Evolutionary conservation across 805 yeast genomes (phyloP).

Genomic region (Lipomyces japonicus): DNA sequence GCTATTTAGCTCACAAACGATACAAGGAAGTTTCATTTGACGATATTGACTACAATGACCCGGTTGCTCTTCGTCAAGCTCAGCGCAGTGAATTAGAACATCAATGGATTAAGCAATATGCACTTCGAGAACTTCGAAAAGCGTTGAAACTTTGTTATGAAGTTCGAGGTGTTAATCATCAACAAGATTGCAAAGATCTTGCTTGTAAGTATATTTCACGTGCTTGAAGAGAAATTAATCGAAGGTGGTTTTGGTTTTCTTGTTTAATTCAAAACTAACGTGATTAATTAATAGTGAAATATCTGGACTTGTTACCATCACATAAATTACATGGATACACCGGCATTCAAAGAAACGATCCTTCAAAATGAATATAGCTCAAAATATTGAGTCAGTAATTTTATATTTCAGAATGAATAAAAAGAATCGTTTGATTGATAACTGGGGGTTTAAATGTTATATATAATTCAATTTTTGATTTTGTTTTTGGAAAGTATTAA

Average conservation of each 20-base stretch:
- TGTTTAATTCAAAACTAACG: too few species aligned
- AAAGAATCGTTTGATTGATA: too few species aligned
- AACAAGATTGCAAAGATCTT: slow-evolving; percentile 75
- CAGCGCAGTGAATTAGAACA: slow-evolving; percentile 74
- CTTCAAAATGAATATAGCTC: slow-evolving; percentile 61
- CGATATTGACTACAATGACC: slow-evolving; percentile 70
- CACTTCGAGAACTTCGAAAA: slow-evolving; percentile 59
- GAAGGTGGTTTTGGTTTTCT: neutral
- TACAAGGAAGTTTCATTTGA: slow-evolving; percentile 62
- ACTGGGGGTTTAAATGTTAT: too few species aligned
- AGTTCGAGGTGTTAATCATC: slow-evolving; percentile 60
- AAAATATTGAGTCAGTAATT: neutral
- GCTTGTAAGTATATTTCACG: slow-evolving; percentile 48
- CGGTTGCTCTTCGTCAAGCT: slow-evolving; percentile 61
- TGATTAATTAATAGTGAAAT: slow-evolving; percentile 46
- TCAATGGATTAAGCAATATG: slow-evolving; percentile 70
- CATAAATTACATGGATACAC: slow-evolving; percentile 67
- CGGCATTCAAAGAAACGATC: slow-evolving; percentile 88
- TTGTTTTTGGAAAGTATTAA: too few species aligned
- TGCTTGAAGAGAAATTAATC: neutral
- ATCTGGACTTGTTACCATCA: slow-evolving; percentile 70
- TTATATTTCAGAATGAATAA: too few species aligned
- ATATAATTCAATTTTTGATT: too few species aligned
- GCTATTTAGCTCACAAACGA: neutral
- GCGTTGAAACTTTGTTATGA: slow-evolving; percentile 71